These are phyloP conservation scores for Cucumis hystrix DNA, from an alignment of 306 rosid genomes.

Conservation along the genomic window DNA sequence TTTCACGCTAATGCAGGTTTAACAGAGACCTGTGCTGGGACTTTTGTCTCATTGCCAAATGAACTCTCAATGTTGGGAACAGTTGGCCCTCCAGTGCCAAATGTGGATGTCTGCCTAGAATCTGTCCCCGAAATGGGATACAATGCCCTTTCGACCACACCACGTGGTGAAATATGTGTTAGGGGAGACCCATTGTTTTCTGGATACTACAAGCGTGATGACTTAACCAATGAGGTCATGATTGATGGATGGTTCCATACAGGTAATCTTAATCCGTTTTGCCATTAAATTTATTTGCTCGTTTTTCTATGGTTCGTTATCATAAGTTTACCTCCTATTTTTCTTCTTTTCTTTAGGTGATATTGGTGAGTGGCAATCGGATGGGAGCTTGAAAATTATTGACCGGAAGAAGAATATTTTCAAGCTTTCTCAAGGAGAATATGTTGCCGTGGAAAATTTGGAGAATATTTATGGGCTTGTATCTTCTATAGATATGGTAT, in stretches of 20 bases:
- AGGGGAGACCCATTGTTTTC: conserved; percentile 72
- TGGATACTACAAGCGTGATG: conserved; percentile 86
- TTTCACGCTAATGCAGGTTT: conserved; percentile 42
- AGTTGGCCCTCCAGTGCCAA: conserved; percentile 99
- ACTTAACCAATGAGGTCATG: conserved; percentile 83
- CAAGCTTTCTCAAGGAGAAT: conserved; percentile 98
- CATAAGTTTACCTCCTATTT: not conserved
- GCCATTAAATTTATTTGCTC: not conserved
- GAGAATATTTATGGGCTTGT: conserved; percentile 71
- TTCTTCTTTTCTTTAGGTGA: conserved; percentile 51
- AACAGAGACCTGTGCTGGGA: conserved; percentile 94
- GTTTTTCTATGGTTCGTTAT: not conserved
- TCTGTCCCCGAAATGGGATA: conserved; percentile 99
- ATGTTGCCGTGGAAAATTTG: conserved; percentile 97
- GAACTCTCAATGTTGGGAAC: conserved; percentile 81
- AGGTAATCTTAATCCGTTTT: conserved; percentile 28
- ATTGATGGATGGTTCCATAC: conserved; percentile 94
- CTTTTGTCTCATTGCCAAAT: conserved; percentile 89
- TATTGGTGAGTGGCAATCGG: conserved; percentile 90
- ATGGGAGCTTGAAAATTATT: conserved; percentile 92
- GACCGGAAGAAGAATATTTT: conserved; percentile 98
- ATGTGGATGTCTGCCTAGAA: conserved; percentile 85
- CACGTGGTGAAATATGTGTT: conserved; percentile 87
- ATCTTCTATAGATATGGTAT: conserved; percentile 67
- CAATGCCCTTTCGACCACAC: conserved; percentile 60